A percentile compares a stretch with the other conserved stretches of the same genome.
Evolutionary conservation across 495 filamentous ascomycete species (phyloP).

Genomic region (Cryomyces minteri): DNA sequence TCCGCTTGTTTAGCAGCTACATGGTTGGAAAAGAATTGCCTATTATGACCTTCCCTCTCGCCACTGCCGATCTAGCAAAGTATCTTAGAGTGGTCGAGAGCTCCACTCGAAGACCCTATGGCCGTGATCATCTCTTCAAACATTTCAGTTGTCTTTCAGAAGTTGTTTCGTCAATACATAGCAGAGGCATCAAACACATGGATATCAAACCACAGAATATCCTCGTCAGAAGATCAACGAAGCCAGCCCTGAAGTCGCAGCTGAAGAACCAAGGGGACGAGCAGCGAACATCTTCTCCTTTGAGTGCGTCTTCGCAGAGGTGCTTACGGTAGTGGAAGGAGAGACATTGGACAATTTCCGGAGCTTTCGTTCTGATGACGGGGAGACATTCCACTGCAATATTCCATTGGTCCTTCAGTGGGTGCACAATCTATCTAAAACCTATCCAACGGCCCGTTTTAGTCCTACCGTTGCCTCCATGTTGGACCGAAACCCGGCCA

Average conservation of each 20-base stretch:
- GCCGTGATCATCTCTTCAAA: not conserved
- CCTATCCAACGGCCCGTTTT: no score
- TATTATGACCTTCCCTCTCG: not conserved
- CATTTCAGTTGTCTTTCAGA: not conserved
- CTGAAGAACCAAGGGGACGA: constrained; percentile 1
- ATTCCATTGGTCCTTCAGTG: not conserved
- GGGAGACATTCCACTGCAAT: not conserved
- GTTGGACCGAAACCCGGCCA: no score
- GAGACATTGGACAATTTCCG: not conserved
- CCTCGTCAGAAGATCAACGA: constrained; percentile 4
- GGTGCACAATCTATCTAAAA: not conserved
- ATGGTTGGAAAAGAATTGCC: not conserved
- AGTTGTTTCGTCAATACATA: constrained; percentile 10
- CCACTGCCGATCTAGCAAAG: not conserved
- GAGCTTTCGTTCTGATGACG: not conserved
- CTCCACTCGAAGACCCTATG: not conserved
- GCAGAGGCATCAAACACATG: constrained; percentile 9
- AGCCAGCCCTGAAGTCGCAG: constrained; percentile 6
- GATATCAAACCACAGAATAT: constrained; percentile 16
- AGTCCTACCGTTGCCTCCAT: no score
- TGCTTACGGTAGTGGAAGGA: not conserved
- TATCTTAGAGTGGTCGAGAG: not conserved
- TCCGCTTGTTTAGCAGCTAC: not conserved
- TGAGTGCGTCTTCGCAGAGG: constrained; percentile 13
- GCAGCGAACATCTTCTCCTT: constrained; percentile 12